These are phyloP conservation scores for Serendipita sp. DNA, from an alignment of 768 basidiomycete species.

Conservation along the genomic window DNA sequence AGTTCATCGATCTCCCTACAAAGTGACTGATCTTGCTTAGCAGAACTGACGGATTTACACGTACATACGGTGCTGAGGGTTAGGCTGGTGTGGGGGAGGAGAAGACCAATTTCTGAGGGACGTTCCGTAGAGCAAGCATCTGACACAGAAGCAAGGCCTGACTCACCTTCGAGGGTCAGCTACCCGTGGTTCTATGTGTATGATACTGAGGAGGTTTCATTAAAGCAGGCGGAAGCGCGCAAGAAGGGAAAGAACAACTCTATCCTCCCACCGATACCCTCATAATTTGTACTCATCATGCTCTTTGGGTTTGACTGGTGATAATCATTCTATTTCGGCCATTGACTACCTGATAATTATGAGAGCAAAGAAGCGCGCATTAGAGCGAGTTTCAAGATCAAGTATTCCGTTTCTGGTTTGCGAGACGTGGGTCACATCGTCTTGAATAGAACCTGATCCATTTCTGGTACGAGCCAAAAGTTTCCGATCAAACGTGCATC, in stretches of 20 bases:
- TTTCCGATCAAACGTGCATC: not conserved
- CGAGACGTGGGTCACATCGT: conserved; percentile 57
- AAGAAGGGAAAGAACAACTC: not conserved
- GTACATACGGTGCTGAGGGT: not conserved
- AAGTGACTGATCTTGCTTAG: not conserved
- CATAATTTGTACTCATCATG: too few species aligned
- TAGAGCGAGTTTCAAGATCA: conserved; percentile 25
- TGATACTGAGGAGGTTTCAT: not conserved
- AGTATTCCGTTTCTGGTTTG: conserved; percentile 33
- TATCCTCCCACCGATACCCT: too few species aligned
- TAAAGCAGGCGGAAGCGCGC: not conserved
- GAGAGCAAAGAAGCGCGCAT: not conserved
- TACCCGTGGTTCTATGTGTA: not conserved
- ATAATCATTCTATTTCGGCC: not conserved
- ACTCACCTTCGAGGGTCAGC: not conserved
- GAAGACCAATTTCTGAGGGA: not conserved
- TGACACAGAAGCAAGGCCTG: not conserved
- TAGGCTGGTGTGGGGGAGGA: not conserved
- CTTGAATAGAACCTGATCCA: conserved; percentile 61
- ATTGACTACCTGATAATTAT: not conserved
- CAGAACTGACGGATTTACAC: not conserved
- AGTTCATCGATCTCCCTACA: not conserved
- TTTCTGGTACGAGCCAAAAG: conserved; percentile 22
- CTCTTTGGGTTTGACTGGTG: not conserved
- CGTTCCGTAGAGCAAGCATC: not conserved